Evolutionary conservation across 2,329 filamentous ascomycete species (phyloP).

Genomic region (Furcasterigmium sp.): DNA sequence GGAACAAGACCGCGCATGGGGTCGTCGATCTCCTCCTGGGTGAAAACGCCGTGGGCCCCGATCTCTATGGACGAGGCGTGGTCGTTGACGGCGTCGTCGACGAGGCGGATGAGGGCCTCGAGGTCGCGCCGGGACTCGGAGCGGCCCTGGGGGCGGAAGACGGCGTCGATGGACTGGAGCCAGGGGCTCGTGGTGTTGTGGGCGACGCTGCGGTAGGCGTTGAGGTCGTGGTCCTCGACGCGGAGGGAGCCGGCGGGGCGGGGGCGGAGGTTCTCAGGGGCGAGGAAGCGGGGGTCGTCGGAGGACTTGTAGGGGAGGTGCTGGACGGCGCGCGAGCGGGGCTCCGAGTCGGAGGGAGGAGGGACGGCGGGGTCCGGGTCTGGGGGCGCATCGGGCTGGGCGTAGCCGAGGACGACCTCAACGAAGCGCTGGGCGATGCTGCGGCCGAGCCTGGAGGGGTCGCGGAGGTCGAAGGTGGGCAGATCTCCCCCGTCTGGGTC

Average conservation of each 20-base stretch:
- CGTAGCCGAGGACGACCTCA: conserved; percentile 34
- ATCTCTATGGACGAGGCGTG: too few species aligned
- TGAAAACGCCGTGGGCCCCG: too few species aligned
- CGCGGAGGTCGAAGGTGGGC: conserved; percentile 31
- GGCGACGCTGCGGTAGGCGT: conserved; percentile 30
- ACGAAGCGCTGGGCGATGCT: conserved; percentile 40
- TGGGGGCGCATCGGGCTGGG: conserved; percentile 28
- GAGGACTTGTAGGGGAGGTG: conserved; percentile 13
- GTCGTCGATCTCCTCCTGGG: too few species aligned
- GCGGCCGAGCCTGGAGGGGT: conserved; percentile 34
- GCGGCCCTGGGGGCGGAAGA: conserved; percentile 22
- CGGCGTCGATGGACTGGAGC: conserved; percentile 36
- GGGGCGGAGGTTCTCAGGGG: conserved; percentile 13
- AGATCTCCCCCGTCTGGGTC: conserved; percentile 25
- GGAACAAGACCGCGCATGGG: too few species aligned
- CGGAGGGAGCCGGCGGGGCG: conserved; percentile 11
- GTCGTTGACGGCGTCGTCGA: not conserved
- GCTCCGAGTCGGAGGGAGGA: conserved; percentile 13
- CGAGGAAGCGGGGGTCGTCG: conserved; percentile 13
- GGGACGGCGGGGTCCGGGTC: conserved; percentile 15
- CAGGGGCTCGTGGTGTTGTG: conserved; percentile 34
- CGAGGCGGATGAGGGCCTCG: not conserved
- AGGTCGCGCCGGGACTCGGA: conserved; percentile 23
- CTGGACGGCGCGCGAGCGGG: not conserved
- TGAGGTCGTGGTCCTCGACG: conserved; percentile 28